Conservation (phyloP, 2,329 filamentous ascomycete genomes). For the Clonostachys rosea region DNA sequence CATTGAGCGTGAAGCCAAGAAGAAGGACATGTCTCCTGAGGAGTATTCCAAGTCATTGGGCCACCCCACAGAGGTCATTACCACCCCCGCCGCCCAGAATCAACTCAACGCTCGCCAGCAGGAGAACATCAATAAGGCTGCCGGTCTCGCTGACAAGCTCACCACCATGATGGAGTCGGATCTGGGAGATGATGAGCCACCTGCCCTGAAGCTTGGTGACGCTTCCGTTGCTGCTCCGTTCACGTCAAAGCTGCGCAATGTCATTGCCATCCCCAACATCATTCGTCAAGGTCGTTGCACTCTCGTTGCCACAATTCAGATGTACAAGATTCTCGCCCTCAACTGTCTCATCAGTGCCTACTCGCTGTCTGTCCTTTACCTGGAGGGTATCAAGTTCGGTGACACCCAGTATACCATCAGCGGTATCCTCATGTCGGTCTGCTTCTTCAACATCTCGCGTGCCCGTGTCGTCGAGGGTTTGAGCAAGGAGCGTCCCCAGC, state of each 20-base stretch:
- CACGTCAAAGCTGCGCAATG: constrained; percentile 95
- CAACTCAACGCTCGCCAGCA: constrained; percentile 32
- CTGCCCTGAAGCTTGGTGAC: constrained; percentile 94
- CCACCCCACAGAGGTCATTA: constrained; percentile 48
- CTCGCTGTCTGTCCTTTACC: constrained; percentile 90
- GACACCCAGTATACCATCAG: constrained; percentile 98
- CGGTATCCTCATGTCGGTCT: constrained; percentile 99
- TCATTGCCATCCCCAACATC: constrained; percentile 96
- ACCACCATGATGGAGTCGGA: constrained; percentile 88
- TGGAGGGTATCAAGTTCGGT: constrained; percentile 98
- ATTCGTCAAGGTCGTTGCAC: constrained; percentile 97
- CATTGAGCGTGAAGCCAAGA: constrained; percentile 77
- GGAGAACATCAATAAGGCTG: constrained; percentile 67
- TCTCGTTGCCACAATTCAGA: constrained; percentile 96
- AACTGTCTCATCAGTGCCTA: constrained; percentile 98
- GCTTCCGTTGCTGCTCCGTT: constrained; percentile 96
- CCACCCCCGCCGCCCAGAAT: constrained; percentile 11
- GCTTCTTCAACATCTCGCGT: constrained; percentile 97
- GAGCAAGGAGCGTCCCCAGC: constrained; percentile 94
- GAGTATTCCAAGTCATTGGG: constrained; percentile 51
- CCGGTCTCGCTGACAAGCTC: constrained; percentile 79
- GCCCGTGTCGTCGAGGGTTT: constrained; percentile 92
- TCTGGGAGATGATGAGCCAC: constrained; percentile 83
- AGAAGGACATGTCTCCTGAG: constrained; percentile 64
- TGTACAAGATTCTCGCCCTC: constrained; percentile 98